Evolutionary conservation across 768 basidiomycete genomes (phyloP).

Genomic region (Tylopilus sp.): DNA sequence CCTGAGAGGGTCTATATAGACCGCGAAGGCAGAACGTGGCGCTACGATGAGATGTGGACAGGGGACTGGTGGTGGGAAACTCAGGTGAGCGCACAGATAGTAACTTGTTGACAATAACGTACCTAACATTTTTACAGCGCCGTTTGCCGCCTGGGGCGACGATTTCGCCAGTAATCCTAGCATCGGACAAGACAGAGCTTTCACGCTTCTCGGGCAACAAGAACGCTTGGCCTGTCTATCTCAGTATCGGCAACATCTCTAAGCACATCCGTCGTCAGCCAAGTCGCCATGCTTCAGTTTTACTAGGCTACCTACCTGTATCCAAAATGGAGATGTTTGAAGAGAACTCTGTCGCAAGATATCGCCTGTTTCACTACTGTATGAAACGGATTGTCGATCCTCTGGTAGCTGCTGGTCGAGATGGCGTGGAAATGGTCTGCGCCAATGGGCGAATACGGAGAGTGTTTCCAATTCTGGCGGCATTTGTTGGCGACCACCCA

Average conservation of each 20-base stretch:
- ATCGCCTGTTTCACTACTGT: not conserved
- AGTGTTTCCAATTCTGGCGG: not conserved
- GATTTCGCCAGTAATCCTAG: not conserved
- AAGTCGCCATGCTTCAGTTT: not conserved
- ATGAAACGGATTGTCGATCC: not conserved
- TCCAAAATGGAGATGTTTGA: not conserved
- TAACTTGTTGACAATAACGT: not conserved
- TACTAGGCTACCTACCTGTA: not conserved
- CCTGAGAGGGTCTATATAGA: not conserved
- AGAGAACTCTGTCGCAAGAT: not conserved
- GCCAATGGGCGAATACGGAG: not conserved
- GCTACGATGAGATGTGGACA: not conserved
- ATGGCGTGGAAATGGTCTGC: slow-evolving; percentile 1
- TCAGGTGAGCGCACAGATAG: not conserved
- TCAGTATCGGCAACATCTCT: not conserved
- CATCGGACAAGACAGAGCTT: slow-evolving; percentile 1
- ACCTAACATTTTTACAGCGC: not conserved
- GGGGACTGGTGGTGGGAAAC: not conserved
- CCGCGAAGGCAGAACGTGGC: not conserved
- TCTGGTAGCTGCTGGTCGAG: not conserved
- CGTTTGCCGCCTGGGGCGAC: not conserved
- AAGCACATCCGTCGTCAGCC: not conserved
- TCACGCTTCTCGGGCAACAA: not conserved
- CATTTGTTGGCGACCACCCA: not conserved
- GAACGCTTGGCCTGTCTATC: slow-evolving; percentile 1